Percentiles rank a stretch among this genome's conserved stretches.
These are phyloP conservation scores for Staphylotrichum longicolle DNA, from an alignment of 495 filamentous ascomycete genomes.

Conservation along the genomic window DNA sequence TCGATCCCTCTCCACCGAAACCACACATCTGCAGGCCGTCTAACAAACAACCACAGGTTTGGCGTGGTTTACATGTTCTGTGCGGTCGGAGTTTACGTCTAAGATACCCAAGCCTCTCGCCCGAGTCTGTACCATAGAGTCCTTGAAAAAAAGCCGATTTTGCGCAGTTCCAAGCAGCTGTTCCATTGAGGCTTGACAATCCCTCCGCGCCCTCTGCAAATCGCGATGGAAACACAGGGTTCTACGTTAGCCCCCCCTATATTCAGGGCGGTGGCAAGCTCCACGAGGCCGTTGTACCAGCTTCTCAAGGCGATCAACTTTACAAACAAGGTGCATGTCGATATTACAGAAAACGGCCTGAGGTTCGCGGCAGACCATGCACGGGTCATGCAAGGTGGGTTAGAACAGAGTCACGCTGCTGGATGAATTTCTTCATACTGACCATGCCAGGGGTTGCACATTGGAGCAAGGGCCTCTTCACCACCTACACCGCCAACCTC, in stretches of 20 bases:
- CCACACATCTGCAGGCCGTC: neutral
- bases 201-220: neutral
- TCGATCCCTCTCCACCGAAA: constrained; percentile 18
- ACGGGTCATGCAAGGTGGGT: constrained; percentile 75
- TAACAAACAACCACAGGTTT: constrained; percentile 57
- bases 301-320: constrained; percentile 87
- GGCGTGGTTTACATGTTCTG: constrained; percentile 98
- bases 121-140: constrained; percentile 39
- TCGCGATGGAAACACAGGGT: constrained; percentile 24
- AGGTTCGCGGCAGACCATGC: constrained; percentile 83
- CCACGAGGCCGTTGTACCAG: constrained; percentile 83
- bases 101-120: constrained; percentile 43
- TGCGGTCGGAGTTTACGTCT: constrained; percentile 98
- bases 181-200: constrained; percentile 1
- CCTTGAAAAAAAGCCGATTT: constrained; percentile 25
- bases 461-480: constrained; percentile 77
- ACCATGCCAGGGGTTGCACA: constrained; percentile 61
- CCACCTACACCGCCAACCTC: constrained; percentile 63
- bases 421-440: neutral
- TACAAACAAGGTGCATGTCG: constrained; percentile 74
- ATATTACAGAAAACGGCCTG: constrained; percentile 77
- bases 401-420: neutral
- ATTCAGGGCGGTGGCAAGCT: constrained; percentile 81
- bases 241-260: constrained; percentile 46
- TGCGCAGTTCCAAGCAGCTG: constrained; percentile 14